These are phyloP conservation scores for Citrullus mucosospermus DNA, from an alignment of 306 rosid genomes.

Conservation along the genomic window DNA sequence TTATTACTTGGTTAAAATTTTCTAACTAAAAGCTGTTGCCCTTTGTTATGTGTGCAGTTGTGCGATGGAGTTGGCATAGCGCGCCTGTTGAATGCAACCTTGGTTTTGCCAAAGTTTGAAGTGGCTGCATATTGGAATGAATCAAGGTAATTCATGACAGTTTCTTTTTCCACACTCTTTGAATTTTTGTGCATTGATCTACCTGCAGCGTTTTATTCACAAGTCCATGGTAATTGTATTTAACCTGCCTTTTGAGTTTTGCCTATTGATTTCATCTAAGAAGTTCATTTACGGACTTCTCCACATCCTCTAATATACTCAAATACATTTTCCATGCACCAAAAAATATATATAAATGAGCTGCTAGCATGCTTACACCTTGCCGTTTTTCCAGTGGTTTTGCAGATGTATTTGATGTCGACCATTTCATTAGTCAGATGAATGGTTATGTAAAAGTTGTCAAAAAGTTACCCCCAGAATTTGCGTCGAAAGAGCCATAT, in stretches of 20 bases:
- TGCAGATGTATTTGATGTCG: conserved; percentile 75
- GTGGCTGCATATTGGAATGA: conserved; percentile 93
- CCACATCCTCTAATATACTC: neutral
- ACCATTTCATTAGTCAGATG: conserved; percentile 63
- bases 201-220: neutral
- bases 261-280: neutral
- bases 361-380: conserved; percentile 10
- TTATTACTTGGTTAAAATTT: neutral
- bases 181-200: neutral
- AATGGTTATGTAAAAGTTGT: conserved; percentile 62
- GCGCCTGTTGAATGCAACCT: conserved; percentile 67
- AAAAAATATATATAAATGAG: neutral
- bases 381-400: conserved; percentile 54
- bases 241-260: neutral
- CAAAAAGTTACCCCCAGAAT: conserved; percentile 49
- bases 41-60: conserved; percentile 36
- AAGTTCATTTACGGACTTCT: neutral
- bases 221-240: neutral
- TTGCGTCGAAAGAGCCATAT: conserved; percentile 57
- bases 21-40: conserved; percentile 12
- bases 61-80: conserved; percentile 96
- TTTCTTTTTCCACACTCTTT: neutral
- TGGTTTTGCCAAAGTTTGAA: conserved; percentile 84
- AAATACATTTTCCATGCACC: neutral
- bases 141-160: conserved; percentile 39